Conservation (phyloP, 352 stramenopile species). For the Globisporangium camurandrum region DNA sequence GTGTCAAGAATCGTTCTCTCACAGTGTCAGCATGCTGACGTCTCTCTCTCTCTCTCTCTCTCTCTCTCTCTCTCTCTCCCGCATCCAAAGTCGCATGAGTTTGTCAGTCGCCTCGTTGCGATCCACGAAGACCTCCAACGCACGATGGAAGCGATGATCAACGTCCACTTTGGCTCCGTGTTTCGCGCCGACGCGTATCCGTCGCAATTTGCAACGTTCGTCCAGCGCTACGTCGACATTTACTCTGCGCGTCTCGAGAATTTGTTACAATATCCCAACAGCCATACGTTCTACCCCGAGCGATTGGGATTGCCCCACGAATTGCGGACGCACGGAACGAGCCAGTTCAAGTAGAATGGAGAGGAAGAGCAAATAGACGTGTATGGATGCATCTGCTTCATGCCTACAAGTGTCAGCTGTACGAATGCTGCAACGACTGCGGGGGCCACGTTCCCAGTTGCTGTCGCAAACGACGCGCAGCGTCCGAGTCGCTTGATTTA, state of each 20-base stretch:
- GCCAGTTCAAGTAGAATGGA: conserved; percentile 4
- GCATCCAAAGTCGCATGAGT: conserved; percentile 38
- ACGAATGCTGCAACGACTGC: conserved; percentile 33
- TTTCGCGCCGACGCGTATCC: conserved; percentile 80
- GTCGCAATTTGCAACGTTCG: conserved; percentile 81
- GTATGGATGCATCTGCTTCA: too few species aligned
- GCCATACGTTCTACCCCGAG: conserved; percentile 82
- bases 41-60: conserved; percentile 22
- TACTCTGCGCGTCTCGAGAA: conserved; percentile 84
- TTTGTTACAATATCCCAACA: conserved; percentile 71
- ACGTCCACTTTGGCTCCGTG: conserved; percentile 83
- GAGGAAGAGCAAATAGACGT: too few species aligned
- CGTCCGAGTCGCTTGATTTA: conserved; percentile 4
- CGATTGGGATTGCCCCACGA: conserved; percentile 58
- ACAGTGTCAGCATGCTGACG: too few species aligned
- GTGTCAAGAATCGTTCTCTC: too few species aligned
- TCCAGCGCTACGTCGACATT: conserved; percentile 84
- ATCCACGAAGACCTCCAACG: conserved; percentile 54
- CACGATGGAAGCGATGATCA: conserved; percentile 75
- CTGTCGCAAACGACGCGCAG: conserved; percentile 10
- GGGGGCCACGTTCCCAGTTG: conserved; percentile 24
- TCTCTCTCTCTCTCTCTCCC: not conserved
- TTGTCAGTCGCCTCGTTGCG: conserved; percentile 52
- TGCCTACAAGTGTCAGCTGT: conserved; percentile 4
- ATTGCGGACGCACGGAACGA: conserved; percentile 6